Conservation (phyloP, 1,284 basidiomycete genomes). For the Cutaneotrichosporon dermatis region DNA sequence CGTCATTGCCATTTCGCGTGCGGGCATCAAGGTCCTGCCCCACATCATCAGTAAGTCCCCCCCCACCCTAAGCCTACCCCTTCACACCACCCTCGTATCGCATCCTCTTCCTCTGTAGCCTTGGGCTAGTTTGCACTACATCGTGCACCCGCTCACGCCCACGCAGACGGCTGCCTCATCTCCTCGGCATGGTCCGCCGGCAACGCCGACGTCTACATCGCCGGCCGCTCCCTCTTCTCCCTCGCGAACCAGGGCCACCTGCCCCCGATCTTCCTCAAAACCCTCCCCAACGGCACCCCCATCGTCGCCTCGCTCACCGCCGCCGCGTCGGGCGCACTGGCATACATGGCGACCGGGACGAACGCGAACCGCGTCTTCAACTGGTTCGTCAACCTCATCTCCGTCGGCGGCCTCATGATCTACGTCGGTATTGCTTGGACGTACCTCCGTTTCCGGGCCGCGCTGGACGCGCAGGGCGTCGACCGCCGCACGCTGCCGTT, state of each 20-base stretch:
- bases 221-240: constrained; percentile 28
- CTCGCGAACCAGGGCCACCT: constrained; percentile 31
- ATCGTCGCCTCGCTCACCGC: constrained; percentile 62
- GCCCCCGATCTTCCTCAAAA: constrained; percentile 23
- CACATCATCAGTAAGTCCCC: constrained; percentile 45
- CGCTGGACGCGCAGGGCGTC: neutral
- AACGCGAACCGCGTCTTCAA: constrained; percentile 65
- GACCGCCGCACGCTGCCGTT: neutral
- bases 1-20: constrained; percentile 44
- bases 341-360: constrained; percentile 57
- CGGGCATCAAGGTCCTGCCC: constrained; percentile 43
- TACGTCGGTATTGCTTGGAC: constrained; percentile 50
- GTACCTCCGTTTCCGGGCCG: constrained; percentile 28
- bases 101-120: no score
- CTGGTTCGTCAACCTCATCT: constrained; percentile 66
- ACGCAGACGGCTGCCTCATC: constrained; percentile 37
- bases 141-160: no score
- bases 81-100: no score
- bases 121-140: no score
- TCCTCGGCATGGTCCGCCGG: constrained; percentile 47
- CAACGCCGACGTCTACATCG: constrained; percentile 32
- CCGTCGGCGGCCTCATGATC: constrained; percentile 55
- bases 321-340: constrained; percentile 57
- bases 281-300: constrained; percentile 23
- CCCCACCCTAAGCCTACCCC: no score